Conservation (phyloP, 768 basidiomycete species). For the Pisolithus orientalis region DNA sequence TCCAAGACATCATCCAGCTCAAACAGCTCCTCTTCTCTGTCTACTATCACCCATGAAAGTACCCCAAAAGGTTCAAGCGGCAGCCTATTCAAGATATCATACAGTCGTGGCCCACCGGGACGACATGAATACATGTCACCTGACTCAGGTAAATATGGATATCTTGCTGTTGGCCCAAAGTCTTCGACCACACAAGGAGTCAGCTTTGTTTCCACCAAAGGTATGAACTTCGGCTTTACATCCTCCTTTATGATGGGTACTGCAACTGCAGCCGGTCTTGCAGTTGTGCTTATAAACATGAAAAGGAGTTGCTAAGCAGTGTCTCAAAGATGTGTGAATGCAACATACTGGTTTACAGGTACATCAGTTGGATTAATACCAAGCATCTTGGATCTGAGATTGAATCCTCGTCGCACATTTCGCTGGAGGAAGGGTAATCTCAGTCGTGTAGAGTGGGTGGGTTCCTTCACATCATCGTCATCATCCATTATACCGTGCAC, state of each 20-base stretch:
- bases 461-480: constrained; percentile 33
- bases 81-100: constrained; percentile 55
- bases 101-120: constrained; percentile 57
- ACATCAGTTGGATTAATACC: constrained; percentile 26
- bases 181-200: constrained; percentile 21
- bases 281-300: neutral
- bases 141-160: constrained; percentile 45
- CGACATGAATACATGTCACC: constrained; percentile 58
- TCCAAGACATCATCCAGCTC: constrained; percentile 65
- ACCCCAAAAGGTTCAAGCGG: constrained; percentile 59
- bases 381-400: constrained; percentile 31
- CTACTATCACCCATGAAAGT: constrained; percentile 61
- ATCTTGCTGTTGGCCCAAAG: constrained; percentile 44
- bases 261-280: constrained; percentile 1
- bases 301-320: too few species aligned
- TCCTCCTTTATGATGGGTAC: constrained; percentile 15
- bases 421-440: constrained; percentile 53
- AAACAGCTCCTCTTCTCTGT: constrained; percentile 71
- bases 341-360: too few species aligned
- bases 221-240: constrained; percentile 15
- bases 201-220: neutral
- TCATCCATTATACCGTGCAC: constrained; percentile 30
- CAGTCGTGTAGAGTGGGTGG: constrained; percentile 23
- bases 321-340: too few species aligned
- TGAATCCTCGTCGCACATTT: constrained; percentile 46